Evolutionary conservation across 2,329 filamentous ascomycete genomes (phyloP).

Genomic region (Cladosporium sp.): DNA sequence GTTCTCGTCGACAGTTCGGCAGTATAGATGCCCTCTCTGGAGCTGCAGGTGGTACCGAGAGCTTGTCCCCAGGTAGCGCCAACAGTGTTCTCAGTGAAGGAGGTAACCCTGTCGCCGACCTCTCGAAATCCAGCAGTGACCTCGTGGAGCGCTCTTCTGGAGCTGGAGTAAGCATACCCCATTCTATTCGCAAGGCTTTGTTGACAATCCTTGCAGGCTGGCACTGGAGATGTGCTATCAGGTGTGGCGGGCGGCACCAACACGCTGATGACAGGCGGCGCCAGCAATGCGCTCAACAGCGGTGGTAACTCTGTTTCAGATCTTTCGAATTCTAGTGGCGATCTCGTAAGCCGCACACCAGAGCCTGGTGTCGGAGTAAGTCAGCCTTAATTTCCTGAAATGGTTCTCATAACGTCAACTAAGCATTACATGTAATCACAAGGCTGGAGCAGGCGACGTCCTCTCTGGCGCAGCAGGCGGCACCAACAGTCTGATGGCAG

Average conservation of each 20-base stretch:
- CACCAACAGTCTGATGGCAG: not conserved
- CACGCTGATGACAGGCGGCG: not conserved
- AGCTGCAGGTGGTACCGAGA: not conserved
- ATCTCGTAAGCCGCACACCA: not conserved
- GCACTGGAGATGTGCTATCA: constrained; percentile 1
- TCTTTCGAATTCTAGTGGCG: not conserved
- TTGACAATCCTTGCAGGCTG: not conserved
- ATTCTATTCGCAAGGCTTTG: not conserved
- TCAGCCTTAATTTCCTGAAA: not conserved
- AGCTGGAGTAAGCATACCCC: not conserved
- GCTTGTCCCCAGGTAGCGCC: not conserved
- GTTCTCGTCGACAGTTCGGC: not conserved
- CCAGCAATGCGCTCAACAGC: not conserved
- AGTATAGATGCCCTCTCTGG: not conserved
- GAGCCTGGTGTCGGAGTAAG: not conserved
- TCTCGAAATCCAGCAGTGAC: not conserved
- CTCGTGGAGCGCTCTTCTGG: not conserved
- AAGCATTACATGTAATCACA: not conserved
- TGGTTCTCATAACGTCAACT: not conserved
- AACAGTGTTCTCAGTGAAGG: not conserved
- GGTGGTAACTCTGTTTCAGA: constrained; percentile 5
- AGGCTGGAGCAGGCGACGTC: constrained; percentile 5
- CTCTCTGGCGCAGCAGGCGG: constrained; percentile 2
- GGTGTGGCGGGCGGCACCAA: not conserved
- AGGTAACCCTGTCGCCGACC: not conserved